Evolutionary conservation across 805 yeast genomes (phyloP).

Genomic region (Metschnikowia bowlesiae): DNA sequence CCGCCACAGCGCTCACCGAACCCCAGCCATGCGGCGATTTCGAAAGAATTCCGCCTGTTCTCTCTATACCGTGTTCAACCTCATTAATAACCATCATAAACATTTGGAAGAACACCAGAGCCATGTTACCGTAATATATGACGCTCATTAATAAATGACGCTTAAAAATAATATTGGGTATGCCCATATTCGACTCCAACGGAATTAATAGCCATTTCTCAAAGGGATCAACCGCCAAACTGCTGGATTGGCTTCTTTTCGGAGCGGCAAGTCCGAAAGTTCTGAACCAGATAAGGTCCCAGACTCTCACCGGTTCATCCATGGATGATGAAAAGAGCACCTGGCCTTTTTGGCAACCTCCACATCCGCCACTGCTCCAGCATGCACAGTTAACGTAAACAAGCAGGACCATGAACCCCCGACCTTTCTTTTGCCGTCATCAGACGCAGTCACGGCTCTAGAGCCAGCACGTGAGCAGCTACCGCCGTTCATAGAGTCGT

Average conservation of each 20-base stretch:
- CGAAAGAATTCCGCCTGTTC: no score
- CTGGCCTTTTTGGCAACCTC: constrained; percentile 84
- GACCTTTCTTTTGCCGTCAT: constrained; percentile 93
- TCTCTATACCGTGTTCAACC: no score
- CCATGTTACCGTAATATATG: no score
- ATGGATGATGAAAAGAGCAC: constrained; percentile 87
- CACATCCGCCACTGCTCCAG: constrained; percentile 82
- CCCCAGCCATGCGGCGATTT: no score
- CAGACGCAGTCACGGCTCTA: constrained; percentile 86
- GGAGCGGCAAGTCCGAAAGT: constrained; percentile 94
- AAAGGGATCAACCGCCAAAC: constrained; percentile 92
- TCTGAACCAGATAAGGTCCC: constrained; percentile 89
- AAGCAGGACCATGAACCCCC: constrained; percentile 99
- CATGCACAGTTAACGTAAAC: constrained; percentile 87
- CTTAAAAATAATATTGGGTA: no score
- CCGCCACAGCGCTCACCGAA: no score
- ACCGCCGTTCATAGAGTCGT: constrained; percentile 81
- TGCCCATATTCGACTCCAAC: constrained; percentile 76
- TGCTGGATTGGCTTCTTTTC: constrained; percentile 80
- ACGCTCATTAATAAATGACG: no score
- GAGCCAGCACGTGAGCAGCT: constrained; percentile 95
- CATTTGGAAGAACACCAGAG: no score
- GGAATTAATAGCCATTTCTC: constrained; percentile 97
- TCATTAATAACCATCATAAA: no score
- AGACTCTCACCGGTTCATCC: constrained; percentile 96